phyloP scores from a whole-genome alignment of 2,329 filamentous ascomycete genomes.

The Magnaporthiopsis poae region DNA sequence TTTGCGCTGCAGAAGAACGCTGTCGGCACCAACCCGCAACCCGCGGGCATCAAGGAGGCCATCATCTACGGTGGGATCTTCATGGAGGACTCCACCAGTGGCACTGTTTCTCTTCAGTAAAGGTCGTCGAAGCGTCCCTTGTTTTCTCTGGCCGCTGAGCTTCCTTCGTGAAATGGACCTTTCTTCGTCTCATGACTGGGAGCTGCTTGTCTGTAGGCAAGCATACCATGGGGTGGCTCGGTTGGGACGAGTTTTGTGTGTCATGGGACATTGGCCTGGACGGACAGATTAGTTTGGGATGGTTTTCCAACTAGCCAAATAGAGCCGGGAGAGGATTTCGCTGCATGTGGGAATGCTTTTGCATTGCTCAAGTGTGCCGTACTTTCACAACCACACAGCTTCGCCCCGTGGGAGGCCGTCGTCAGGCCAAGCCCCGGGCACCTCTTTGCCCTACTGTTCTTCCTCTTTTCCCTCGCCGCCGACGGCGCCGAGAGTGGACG shows the following conservation, averaged over 20 bases:
- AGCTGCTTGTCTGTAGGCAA: too few species aligned
- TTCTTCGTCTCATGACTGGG: too few species aligned
- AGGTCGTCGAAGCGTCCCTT: neutral
- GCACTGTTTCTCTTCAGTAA: constrained; percentile 3
- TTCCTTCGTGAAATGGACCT: neutral
- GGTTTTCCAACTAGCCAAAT: neutral
- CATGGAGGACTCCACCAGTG: constrained; percentile 7
- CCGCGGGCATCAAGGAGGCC: constrained; percentile 3
- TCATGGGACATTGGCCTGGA: neutral
- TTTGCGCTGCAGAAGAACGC: constrained; percentile 7
- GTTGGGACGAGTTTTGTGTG: neutral
- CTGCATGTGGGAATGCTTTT: neutral
- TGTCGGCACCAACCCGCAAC: neutral
- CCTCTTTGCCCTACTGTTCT: too few species aligned
- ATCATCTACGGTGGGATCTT: constrained; percentile 7
- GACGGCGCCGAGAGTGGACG: too few species aligned
- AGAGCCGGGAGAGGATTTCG: neutral
- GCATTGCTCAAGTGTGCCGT: neutral
- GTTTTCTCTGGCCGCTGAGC: neutral
- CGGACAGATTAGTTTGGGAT: neutral
- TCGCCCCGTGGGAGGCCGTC: too few species aligned
- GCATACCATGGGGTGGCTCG: too few species aligned
- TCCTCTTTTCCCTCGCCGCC: too few species aligned
- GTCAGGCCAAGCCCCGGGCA: too few species aligned
- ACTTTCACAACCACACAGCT: too few species aligned